Evolutionary conservation across 768 basidiomycete genomes (phyloP).

Genomic region (Crassisporium funariophilum): DNA sequence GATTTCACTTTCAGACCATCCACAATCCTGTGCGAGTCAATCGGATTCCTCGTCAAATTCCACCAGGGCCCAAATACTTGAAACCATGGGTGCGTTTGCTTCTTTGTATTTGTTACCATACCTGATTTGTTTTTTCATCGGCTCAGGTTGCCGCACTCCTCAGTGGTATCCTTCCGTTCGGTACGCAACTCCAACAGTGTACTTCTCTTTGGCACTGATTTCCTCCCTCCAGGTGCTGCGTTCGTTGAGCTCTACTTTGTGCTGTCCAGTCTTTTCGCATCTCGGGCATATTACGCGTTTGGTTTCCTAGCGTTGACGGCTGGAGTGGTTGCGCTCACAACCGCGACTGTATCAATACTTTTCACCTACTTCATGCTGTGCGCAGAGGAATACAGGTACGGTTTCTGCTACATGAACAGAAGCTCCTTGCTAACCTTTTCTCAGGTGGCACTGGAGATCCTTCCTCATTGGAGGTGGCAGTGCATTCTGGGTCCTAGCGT

Average conservation of each 20-base stretch:
- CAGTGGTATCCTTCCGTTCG: slow-evolving; percentile 92
- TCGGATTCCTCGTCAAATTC: slow-evolving; percentile 95
- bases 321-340: slow-evolving; percentile 79
- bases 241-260: slow-evolving; percentile 96
- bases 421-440: not conserved
- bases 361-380: slow-evolving; percentile 92
- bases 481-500: slow-evolving; percentile 87
- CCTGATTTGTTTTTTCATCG: slow-evolving; percentile 1
- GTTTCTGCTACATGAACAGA: slow-evolving; percentile 15
- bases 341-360: slow-evolving; percentile 88
- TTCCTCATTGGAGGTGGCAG: slow-evolving; percentile 93
- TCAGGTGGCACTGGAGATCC: slow-evolving; percentile 94
- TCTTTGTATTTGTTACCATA: not conserved
- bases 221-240: slow-evolving; percentile 74
- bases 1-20: slow-evolving; percentile 49
- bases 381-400: slow-evolving; percentile 88
- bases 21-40: slow-evolving; percentile 88
- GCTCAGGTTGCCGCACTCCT: slow-evolving; percentile 68
- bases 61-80: slow-evolving; percentile 83
- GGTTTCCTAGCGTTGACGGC: slow-evolving; percentile 92
- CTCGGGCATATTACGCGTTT: slow-evolving; percentile 93
- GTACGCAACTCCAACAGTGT: slow-evolving; percentile 38
- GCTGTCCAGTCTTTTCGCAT: slow-evolving; percentile 88
- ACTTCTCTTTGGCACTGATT: slow-evolving; percentile 7
- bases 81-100: slow-evolving; percentile 64